These are phyloP conservation scores for Monosporascus ibericus DNA, from an alignment of 2,329 filamentous ascomycete species.

Conservation along the genomic window DNA sequence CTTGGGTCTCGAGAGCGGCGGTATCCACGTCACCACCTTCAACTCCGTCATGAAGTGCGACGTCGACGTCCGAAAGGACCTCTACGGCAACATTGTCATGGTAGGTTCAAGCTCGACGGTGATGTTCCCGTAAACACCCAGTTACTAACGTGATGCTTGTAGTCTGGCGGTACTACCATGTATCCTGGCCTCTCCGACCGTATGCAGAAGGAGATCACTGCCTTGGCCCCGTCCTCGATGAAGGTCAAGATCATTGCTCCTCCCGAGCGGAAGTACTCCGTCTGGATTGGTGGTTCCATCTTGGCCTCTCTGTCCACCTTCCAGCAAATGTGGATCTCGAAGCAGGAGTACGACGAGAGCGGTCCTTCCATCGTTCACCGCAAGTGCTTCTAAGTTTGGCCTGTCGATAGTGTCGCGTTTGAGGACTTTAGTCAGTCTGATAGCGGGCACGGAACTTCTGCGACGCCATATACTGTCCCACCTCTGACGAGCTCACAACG, in stretches of 20 bases:
- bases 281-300: slow-evolving; percentile 99
- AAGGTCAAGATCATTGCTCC: slow-evolving; percentile 99
- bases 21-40: slow-evolving; percentile 99
- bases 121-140: background rate
- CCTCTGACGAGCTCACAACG: slow-evolving; percentile 31
- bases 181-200: slow-evolving; percentile 99
- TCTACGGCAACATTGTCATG: slow-evolving; percentile 99
- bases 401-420: background rate
- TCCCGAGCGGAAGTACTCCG: slow-evolving; percentile 99
- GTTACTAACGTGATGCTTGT: slow-evolving; percentile 25
- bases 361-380: slow-evolving; percentile 98
- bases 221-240: slow-evolving; percentile 98
- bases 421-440: background rate
- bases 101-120: slow-evolving; percentile 50
- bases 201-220: slow-evolving; percentile 99
- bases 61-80: slow-evolving; percentile 99
- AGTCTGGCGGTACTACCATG: slow-evolving; percentile 99
- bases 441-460: slow-evolving; percentile 9
- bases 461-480: slow-evolving; percentile 14
- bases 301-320: slow-evolving; percentile 98
- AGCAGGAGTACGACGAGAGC: slow-evolving; percentile 99
- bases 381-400: slow-evolving; percentile 98
- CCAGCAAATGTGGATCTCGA: slow-evolving; percentile 99
- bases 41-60: slow-evolving; percentile 99
- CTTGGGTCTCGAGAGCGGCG: slow-evolving; percentile 94